Base-by-base conservation (phyloP, 495 filamentous ascomycete species). In the Tetracladium setigerum region DNA sequence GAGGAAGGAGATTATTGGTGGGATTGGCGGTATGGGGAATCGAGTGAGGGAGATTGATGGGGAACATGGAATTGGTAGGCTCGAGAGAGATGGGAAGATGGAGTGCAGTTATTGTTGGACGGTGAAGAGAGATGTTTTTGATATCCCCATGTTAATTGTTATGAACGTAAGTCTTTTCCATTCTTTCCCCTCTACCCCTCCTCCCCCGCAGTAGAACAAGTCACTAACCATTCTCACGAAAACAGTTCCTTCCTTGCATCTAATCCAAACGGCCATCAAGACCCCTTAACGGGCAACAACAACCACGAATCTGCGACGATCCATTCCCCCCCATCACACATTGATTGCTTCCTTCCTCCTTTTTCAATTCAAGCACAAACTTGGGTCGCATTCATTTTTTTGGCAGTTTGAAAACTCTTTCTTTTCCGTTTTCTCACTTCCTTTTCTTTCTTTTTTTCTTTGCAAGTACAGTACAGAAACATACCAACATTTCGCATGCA, bases 101-200 rank as follows among this genome's bases (percentile, higher is more conserved):
- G 87, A 95, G 59, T 95, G 89, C 70, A 87, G 81, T 56, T 94
- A 89, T 67, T 91, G 85, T 69, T 98, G 92, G 91, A 89, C 87
- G 51, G 89, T 97, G 47, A 92, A 90, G 72, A 73, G 92, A 50
- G 92, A 98, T 65, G 86, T 92, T 38, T 98, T 97, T 68, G 92
- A 96, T 65, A 95, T 98, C 64, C 92, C 92, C 22, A 96, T 95
- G 89, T 67, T 98, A 63, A 92, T 96, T 66, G 82, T 95, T 57
- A 89, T 95, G 70, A 95, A 95, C 68, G 92, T 95, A 61, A 81
- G 89, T 82, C 22, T 31, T 27, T 10, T 30, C 30, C 15, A 34
- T 10, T 16, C 32, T 14, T 18, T 35, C 17, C 19, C 41, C 13
- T 9, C 31, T 19, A 47, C 13, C 22, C 14, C 12, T 30, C 40